These are phyloP conservation scores for Rhizopogon salebrosus DNA, from an alignment of 768 basidiomycete species.

Conservation along the genomic window DNA sequence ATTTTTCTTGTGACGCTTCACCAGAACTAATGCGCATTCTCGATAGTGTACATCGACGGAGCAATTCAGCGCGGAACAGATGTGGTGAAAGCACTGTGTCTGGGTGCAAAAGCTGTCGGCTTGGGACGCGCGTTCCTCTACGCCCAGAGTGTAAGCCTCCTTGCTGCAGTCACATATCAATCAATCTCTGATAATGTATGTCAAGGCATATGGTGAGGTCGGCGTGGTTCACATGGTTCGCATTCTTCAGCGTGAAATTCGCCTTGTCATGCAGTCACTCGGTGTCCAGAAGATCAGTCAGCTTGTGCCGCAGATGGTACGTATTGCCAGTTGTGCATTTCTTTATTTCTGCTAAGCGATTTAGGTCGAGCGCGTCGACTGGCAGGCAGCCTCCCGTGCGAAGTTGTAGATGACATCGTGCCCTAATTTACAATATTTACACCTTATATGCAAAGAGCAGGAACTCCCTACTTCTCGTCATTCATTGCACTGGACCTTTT, in stretches of 20 bases:
- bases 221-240: conserved; percentile 63
- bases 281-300: conserved; percentile 64
- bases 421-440: conserved; percentile 18
- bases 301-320: conserved; percentile 71
- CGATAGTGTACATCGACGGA: conserved; percentile 82
- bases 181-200: background rate
- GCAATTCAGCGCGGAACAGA: conserved; percentile 74
- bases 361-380: conserved; percentile 62
- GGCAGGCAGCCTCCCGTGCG: conserved; percentile 40
- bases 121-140: conserved; percentile 84
- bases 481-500: background rate
- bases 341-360: conserved; percentile 1
- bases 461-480: background rate
- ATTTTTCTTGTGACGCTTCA: background rate
- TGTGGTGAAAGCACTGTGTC: conserved; percentile 83
- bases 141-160: conserved; percentile 63
- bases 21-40: conserved; percentile 2
- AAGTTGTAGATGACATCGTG: conserved; percentile 7
- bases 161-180: background rate
- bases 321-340: conserved; percentile 11
- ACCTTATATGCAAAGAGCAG: background rate
- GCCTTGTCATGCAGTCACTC: conserved; percentile 68
- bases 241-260: conserved; percentile 74
- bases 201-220: conserved; percentile 67
- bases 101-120: conserved; percentile 85